These are phyloP conservation scores for Marvania coccoides DNA, from an alignment of 139 green algal species.

Conservation along the genomic window DNA sequence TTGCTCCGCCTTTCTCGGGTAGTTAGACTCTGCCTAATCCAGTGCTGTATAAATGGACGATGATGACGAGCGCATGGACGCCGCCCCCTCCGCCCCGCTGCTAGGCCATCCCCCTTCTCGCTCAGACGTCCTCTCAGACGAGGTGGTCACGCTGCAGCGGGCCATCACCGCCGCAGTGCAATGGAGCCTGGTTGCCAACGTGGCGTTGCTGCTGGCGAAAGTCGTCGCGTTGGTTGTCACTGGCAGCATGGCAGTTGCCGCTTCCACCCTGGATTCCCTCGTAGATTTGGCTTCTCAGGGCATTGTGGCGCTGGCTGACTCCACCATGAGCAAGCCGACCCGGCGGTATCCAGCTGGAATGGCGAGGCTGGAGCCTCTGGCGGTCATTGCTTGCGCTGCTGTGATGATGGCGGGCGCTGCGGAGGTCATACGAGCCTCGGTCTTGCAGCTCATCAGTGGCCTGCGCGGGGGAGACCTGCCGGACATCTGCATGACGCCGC, in stretches of 20 bases:
- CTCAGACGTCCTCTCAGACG: too few species aligned
- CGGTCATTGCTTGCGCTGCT: conserved; percentile 51
- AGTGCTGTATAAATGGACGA: neutral
- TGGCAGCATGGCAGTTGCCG: conserved; percentile 53
- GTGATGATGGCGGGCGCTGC: conserved; percentile 58
- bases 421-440: conserved; percentile 42
- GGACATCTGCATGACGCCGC: conserved; percentile 31
- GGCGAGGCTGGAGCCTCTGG: conserved; percentile 57
- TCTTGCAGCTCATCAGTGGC: conserved; percentile 12
- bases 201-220: conserved; percentile 42
- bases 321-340: neutral
- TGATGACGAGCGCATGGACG: too few species aligned
- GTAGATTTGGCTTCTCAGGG: conserved; percentile 59
- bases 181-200: conserved; percentile 34
- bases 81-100: too few species aligned
- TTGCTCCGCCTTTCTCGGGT: too few species aligned
- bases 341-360: conserved; percentile 56
- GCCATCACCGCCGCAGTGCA: too few species aligned
- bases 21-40: neutral
- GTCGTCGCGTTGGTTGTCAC: conserved; percentile 37
- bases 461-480: conserved; percentile 24
- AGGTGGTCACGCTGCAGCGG: too few species aligned
- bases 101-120: too few species aligned
- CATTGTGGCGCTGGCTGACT: conserved; percentile 41
- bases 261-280: conserved; percentile 48